Percentiles rank a stretch among this genome's conserved stretches.
Evolutionary conservation across 495 filamentous ascomycete species (phyloP).

Genomic region (Talaromyces borbonicus): DNA sequence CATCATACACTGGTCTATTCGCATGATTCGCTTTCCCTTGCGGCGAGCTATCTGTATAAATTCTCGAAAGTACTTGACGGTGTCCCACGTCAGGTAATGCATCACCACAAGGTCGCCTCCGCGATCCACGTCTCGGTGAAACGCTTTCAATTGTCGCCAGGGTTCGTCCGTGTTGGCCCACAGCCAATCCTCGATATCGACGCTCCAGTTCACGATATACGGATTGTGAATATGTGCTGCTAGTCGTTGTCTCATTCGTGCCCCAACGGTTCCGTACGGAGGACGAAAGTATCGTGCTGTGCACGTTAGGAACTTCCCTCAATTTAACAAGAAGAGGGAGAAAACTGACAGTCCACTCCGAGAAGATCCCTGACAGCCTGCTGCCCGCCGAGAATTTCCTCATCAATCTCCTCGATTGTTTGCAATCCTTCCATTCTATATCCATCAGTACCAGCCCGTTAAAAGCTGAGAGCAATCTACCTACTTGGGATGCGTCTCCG

Average conservation of each 20-base stretch:
- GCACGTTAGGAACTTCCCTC: not conserved
- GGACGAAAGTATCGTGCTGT: conserved; percentile 60
- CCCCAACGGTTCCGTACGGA: conserved; percentile 66
- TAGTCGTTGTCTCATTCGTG: conserved; percentile 56
- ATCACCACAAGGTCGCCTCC: conserved; percentile 69
- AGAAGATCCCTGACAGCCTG: conserved; percentile 44
- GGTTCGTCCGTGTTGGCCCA: conserved; percentile 59
- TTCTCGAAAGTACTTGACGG: conserved; percentile 55
- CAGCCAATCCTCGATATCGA: conserved; percentile 73
- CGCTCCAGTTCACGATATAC: conserved; percentile 61
- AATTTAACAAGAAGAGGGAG: not conserved
- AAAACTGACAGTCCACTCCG: conserved; percentile 26
- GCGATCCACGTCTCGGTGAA: conserved; percentile 51
- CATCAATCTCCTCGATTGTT: conserved; percentile 51
- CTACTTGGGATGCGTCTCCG: conserved; percentile 60
- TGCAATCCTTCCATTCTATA: conserved; percentile 54
- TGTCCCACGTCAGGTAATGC: conserved; percentile 64
- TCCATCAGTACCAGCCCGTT: not conserved
- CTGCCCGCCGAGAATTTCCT: conserved; percentile 57
- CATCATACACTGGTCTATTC: conserved; percentile 70
- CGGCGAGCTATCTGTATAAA: conserved; percentile 61
- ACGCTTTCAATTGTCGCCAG: conserved; percentile 65
- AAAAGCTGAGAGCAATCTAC: conserved; percentile 1
- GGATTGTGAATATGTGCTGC: conserved; percentile 40
- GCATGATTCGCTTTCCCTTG: conserved; percentile 60